Conservation (phyloP, 192 early-diverging fungal genomes). For the Radiomyces spectabilis region DNA sequence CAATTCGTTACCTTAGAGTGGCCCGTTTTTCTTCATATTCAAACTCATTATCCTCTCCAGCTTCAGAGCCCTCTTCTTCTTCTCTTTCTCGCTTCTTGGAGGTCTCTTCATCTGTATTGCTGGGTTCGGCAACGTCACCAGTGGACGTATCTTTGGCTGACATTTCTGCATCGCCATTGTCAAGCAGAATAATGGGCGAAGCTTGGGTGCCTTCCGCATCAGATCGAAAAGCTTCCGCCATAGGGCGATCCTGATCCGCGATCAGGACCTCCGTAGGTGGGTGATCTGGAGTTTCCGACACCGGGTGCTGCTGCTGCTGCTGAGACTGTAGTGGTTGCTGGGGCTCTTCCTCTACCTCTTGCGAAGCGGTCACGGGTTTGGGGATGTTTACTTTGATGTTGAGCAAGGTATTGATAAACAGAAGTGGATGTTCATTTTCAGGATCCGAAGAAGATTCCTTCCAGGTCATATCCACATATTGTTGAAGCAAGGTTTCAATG, state of each 20-base stretch:
- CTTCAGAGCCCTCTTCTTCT: constrained; percentile 1
- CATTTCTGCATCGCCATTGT: too few species aligned
- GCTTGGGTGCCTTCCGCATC: too few species aligned
- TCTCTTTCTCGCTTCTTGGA: background rate
- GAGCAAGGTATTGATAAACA: background rate
- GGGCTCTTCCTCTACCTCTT: background rate
- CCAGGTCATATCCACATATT: too few species aligned
- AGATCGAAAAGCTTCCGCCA: too few species aligned
- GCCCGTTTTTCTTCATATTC: constrained; percentile 23
- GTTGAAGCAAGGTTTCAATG: too few species aligned
- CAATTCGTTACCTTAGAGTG: constrained; percentile 20
- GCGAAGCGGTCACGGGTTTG: background rate
- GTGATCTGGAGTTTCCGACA: too few species aligned
- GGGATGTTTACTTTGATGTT: background rate
- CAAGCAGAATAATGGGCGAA: too few species aligned
- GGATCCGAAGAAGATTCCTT: too few species aligned
- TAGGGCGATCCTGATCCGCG: too few species aligned
- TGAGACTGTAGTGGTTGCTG: background rate
- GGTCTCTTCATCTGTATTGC: background rate
- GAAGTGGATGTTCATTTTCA: too few species aligned
- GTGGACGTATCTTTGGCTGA: too few species aligned
- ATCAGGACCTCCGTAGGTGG: too few species aligned
- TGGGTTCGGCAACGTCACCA: background rate
- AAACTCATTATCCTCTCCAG: constrained; percentile 17
- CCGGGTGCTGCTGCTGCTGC: background rate